Base-by-base conservation (phyloP, 2,329 filamentous ascomycete genomes). In the Colletotrichum sp. region DNA sequence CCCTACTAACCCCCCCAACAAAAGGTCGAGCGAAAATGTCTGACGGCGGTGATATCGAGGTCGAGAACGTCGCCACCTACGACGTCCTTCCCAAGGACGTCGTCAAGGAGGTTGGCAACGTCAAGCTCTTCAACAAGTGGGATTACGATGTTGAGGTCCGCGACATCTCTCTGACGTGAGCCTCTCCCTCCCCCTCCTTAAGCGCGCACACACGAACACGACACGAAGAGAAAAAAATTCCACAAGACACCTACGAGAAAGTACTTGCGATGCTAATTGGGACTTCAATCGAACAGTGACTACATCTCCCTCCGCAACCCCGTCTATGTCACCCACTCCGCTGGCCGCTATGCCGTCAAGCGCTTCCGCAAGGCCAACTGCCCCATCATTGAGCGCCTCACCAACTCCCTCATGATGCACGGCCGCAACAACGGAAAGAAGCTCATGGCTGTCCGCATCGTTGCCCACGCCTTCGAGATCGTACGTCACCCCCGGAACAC, bases 351-450 rank as follows among this genome's bases (percentile, higher is more conserved):
- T 93, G 97, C 97, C 87, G 93, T 94, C 90, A 99, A 99, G 96
- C 95, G 98, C 87, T 99, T 99, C 95, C 95, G 97, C 92, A 99
- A 99, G 94, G 97, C 98, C 88, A 98, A 99, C 93, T 99, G 97
- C 95, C 97, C 97, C 85, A 99, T 99, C 94, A 98, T 99, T 87
- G 97, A 99, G 95, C 96, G 97, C 88, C 94, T 99, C 84, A 99
- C 97, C 93, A 99, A 99, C 95, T 99, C 97, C 78, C 94, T 99
- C 88, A 99, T 99, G 98, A 99, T 99, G 96, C 98, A 99, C 94
- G 97, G 97, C 90, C 97, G 97, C 91, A 99, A 99, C 95, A 99
- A 98, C 95, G 97, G 97, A 90, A 99, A 99, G 95, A 99, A 99
- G 95, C 94, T 99, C 87, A 98, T 98, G 96, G 98, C 97, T 87